Percentiles rank a stretch among this genome's conserved stretches.
These are phyloP conservation scores for Phytophthora macrochlamydospora DNA, from an alignment of 352 stramenopile species.

Conservation along the genomic window DNA sequence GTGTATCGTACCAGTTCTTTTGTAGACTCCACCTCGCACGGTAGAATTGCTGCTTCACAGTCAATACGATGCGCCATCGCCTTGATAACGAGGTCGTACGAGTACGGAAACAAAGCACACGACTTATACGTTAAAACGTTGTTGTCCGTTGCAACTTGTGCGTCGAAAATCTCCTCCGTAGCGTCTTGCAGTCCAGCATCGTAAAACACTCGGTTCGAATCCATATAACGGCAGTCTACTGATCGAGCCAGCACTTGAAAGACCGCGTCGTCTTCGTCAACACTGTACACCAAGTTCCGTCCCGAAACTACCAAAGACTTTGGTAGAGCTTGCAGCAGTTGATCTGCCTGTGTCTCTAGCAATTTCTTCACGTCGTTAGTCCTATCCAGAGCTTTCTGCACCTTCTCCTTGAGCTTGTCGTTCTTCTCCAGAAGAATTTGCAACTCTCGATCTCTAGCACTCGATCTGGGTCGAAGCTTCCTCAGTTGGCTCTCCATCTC, in stretches of 20 bases:
- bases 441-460: slow-evolving; percentile 1
- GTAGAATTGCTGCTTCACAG: slow-evolving; percentile 21
- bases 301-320: slow-evolving; percentile 21
- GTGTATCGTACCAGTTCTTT: slow-evolving; percentile 16
- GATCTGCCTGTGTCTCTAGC: slow-evolving; percentile 19
- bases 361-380: slow-evolving; percentile 13
- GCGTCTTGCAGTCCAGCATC: slow-evolving; percentile 12
- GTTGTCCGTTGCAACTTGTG: background rate
- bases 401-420: slow-evolving; percentile 5
- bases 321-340: slow-evolving; percentile 19
- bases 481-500: slow-evolving; percentile 22
- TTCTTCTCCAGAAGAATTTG: slow-evolving; percentile 12
- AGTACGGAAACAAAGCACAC: slow-evolving; percentile 19
- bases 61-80: slow-evolving; percentile 23
- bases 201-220: slow-evolving; percentile 14
- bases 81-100: slow-evolving; percentile 10
- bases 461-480: background rate
- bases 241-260: slow-evolving; percentile 22
- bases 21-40: slow-evolving; percentile 7
- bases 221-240: slow-evolving; percentile 19
- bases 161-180: slow-evolving; percentile 26
- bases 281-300: slow-evolving; percentile 19
- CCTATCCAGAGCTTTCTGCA: slow-evolving; percentile 9
- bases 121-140: slow-evolving; percentile 19
- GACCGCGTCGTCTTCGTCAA: slow-evolving; percentile 22